Conservation (phyloP, 106 monocot species). For the Acorus gramineus region DNA sequence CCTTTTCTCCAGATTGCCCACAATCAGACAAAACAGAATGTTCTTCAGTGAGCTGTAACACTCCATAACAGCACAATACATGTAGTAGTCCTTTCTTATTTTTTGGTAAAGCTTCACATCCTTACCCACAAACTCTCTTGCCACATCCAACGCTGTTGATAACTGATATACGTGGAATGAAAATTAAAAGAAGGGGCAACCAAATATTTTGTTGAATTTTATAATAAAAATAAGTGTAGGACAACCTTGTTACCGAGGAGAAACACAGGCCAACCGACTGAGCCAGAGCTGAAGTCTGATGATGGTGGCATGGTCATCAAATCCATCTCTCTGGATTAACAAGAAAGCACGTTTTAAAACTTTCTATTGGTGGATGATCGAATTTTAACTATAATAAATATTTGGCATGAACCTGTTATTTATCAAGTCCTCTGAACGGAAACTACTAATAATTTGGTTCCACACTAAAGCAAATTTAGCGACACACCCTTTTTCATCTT, state of each 20-base stretch:
- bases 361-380: neutral
- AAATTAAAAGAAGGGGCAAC: neutral
- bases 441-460: slow-evolving; percentile 59
- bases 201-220: no score
- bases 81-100: slow-evolving; percentile 57
- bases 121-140: slow-evolving; percentile 39
- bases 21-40: slow-evolving; percentile 38
- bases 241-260: slow-evolving; percentile 53
- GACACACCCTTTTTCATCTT: slow-evolving; percentile 28
- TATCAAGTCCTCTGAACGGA: slow-evolving; percentile 64
- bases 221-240: neutral
- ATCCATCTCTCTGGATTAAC: slow-evolving; percentile 48
- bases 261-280: slow-evolving; percentile 56
- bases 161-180: slow-evolving; percentile 28
- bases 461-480: slow-evolving; percentile 62
- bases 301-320: slow-evolving; percentile 58
- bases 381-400: neutral
- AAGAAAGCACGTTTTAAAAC: slow-evolving; percentile 1
- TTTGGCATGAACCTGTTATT: slow-evolving; percentile 39
- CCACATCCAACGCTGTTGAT: slow-evolving; percentile 47
- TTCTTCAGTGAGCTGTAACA: slow-evolving; percentile 46
- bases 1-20: slow-evolving; percentile 55
- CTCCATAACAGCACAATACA: slow-evolving; percentile 53
- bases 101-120: slow-evolving; percentile 35
- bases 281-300: slow-evolving; percentile 13